Evolutionary conservation across 2,329 filamentous ascomycete species (phyloP).

Genomic region (Neocucurbitaria cava): DNA sequence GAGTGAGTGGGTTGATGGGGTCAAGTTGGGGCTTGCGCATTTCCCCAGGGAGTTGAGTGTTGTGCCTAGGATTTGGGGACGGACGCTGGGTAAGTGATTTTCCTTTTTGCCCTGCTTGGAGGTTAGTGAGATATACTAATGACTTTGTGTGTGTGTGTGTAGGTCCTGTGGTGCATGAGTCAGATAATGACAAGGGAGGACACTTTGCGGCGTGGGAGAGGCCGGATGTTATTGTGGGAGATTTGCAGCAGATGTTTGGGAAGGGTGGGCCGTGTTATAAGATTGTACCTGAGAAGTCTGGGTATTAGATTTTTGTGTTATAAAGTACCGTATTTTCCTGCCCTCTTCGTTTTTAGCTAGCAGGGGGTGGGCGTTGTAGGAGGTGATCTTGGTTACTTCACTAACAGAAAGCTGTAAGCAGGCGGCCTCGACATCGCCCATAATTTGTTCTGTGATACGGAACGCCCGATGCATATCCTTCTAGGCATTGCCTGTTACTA

Average conservation of each 20-base stretch:
- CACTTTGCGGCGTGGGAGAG: constrained; percentile 69
- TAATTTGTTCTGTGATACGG: no score
- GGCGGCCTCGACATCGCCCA: no score
- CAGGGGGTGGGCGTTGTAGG: no score
- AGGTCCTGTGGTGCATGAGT: constrained; percentile 64
- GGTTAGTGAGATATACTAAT: constrained; percentile 1
- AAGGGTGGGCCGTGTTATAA: constrained; percentile 48
- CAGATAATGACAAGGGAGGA: constrained; percentile 59
- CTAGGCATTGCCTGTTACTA: no score
- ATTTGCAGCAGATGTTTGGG: constrained; percentile 66
- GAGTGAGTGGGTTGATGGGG: constrained; percentile 52
- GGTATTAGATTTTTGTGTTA: constrained; percentile 14
- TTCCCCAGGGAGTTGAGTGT: constrained; percentile 67
- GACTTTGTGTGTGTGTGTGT: no score
- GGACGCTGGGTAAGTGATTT: constrained; percentile 61
- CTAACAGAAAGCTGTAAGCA: no score
- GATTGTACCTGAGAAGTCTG: constrained; percentile 42
- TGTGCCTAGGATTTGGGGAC: constrained; percentile 62
- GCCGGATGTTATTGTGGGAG: constrained; percentile 60
- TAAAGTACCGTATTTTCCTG: no score
- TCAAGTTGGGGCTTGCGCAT: constrained; percentile 61
- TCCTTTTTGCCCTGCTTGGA: neutral
- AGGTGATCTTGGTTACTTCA: no score
- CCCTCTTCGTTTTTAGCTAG: no score
- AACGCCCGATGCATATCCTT: no score